These are phyloP conservation scores for Ceratobasidium sp. DNA, from an alignment of 1,284 basidiomycete species.

Conservation along the genomic window DNA sequence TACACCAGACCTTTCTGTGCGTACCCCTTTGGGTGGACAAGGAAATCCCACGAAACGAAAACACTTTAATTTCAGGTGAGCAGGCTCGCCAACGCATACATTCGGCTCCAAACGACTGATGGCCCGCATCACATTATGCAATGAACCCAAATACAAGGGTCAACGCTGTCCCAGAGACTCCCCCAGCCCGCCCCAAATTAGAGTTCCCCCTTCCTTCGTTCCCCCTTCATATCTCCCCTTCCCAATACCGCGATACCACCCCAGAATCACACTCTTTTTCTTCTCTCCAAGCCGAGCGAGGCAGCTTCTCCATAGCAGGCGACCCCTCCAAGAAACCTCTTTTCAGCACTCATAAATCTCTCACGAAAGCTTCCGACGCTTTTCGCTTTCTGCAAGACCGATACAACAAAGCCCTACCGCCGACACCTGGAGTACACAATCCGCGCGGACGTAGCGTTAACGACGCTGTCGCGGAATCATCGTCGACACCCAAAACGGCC, in stretches of 20 bases:
- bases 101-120: slow-evolving; percentile 24
- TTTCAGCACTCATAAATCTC: slow-evolving; percentile 45
- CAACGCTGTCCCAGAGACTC: slow-evolving; percentile 27
- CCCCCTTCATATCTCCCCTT: slow-evolving; percentile 36
- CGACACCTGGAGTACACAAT: slow-evolving; percentile 24
- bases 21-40: neutral
- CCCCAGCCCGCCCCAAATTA: slow-evolving; percentile 41
- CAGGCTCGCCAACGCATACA: slow-evolving; percentile 31
- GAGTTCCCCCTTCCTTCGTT: slow-evolving; percentile 39
- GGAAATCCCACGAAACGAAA: neutral
- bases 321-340: slow-evolving; percentile 41
- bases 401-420: slow-evolving; percentile 38
- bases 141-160: slow-evolving; percentile 37
- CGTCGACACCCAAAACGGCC: slow-evolving; percentile 5
- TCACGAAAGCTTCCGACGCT: slow-evolving; percentile 43
- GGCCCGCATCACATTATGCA: slow-evolving; percentile 28
- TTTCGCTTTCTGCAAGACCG: slow-evolving; percentile 44
- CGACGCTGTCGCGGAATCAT: slow-evolving; percentile 45
- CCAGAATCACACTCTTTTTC: slow-evolving; percentile 46
- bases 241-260: slow-evolving; percentile 30
- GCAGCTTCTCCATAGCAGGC: slow-evolving; percentile 43
- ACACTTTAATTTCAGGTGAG: slow-evolving; percentile 31
- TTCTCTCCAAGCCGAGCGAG: slow-evolving; percentile 42
- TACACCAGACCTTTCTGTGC: slow-evolving; percentile 15
- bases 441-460: slow-evolving; percentile 43